Percentiles rank a stretch among this genome's conserved stretches.
Conservation (phyloP, 768 basidiomycete species). For the Xerocomus spinulosus region DNA sequence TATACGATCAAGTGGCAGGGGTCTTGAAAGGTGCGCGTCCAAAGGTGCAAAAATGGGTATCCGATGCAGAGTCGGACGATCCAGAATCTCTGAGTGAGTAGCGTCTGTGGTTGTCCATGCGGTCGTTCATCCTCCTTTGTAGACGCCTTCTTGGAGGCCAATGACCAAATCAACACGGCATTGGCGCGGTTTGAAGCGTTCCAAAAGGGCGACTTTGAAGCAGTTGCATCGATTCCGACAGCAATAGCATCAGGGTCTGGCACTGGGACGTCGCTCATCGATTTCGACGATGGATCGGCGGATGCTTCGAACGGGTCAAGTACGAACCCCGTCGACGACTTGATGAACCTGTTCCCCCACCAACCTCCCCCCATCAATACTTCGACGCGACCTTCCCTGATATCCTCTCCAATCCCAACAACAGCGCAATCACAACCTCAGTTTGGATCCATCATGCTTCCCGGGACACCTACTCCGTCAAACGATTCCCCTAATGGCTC, state of each 20-base stretch:
- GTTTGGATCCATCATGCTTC: constrained; percentile 41
- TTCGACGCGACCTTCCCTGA: constrained; percentile 24
- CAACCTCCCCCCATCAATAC: constrained; percentile 21
- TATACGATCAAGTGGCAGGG: constrained; percentile 91
- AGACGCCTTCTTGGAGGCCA: constrained; percentile 94
- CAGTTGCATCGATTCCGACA: constrained; percentile 63
- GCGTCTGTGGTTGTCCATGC: background rate
- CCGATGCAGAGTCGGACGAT: constrained; percentile 85
- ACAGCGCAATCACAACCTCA: constrained; percentile 21
- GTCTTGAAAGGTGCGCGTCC: constrained; percentile 81
- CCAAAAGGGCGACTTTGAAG: constrained; percentile 84
- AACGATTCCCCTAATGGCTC: constrained; percentile 14
- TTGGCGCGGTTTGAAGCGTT: constrained; percentile 88
- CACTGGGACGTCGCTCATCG: constrained; percentile 56
- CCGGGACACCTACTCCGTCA: constrained; percentile 35
- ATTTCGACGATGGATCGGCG: constrained; percentile 57
- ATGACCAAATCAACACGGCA: constrained; percentile 96
- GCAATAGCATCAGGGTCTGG: constrained; percentile 41
- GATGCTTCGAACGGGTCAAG: constrained; percentile 17
- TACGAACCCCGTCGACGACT: constrained; percentile 44
- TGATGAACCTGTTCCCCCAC: constrained; percentile 55
- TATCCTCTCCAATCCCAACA: constrained; percentile 15
- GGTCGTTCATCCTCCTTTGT: background rate
- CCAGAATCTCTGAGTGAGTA: constrained; percentile 80
- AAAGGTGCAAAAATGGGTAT: constrained; percentile 97